These are phyloP conservation scores for Pseudogymnoascus sp. DNA, from an alignment of 2,329 filamentous ascomycete genomes.

Conservation along the genomic window DNA sequence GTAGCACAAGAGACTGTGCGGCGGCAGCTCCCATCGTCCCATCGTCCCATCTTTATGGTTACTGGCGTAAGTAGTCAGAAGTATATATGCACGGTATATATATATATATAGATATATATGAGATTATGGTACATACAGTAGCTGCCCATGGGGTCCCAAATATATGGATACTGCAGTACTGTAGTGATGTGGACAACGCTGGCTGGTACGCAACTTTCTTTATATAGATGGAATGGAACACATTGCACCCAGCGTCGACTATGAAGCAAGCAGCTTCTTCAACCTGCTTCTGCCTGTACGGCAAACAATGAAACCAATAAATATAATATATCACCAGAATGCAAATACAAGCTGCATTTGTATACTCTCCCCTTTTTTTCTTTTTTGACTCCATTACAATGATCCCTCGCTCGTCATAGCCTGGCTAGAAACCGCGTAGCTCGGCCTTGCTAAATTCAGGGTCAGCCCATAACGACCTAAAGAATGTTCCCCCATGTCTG, in stretches of 20 bases:
- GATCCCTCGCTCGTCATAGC: background rate
- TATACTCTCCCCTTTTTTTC: background rate
- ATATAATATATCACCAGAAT: background rate
- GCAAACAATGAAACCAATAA: background rate
- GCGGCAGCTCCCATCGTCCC: background rate
- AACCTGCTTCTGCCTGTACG: background rate
- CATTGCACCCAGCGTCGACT: background rate
- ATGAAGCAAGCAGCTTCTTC: background rate
- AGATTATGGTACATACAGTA: background rate
- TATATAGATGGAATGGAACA: background rate
- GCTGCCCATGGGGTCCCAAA: background rate
- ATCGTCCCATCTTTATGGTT: background rate
- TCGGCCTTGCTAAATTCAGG: background rate
- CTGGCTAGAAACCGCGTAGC: background rate
- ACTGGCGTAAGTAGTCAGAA: background rate
- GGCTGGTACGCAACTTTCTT: background rate
- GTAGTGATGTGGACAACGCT: background rate
- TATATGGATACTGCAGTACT: background rate
- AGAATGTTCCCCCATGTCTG: conserved; percentile 3
- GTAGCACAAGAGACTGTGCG: background rate
- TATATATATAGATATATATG: background rate
- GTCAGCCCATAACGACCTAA: background rate
- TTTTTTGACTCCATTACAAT: background rate
- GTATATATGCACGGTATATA: background rate
- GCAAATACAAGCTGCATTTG: background rate